Evolutionary conservation across 257 asterid genomes (phyloP), one percentile per base, ranked within the genome.

Genomic region (Penstemon newberryi): DNA sequence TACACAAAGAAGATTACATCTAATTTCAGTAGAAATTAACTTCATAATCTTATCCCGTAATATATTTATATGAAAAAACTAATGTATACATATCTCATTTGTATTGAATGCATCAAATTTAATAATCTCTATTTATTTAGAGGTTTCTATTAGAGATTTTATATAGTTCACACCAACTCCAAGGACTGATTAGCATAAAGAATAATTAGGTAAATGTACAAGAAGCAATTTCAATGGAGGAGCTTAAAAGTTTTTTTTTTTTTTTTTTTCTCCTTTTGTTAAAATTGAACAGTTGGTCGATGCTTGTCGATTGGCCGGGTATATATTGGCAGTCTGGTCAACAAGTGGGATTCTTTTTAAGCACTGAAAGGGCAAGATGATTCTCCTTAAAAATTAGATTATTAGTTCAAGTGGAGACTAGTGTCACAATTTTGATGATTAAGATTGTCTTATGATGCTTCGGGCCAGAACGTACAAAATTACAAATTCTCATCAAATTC

Each of bases 161-260:
- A 15, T 15, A 15, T 15, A 10, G 6, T 10, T 10, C 11, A 73
- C 73, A 70, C 58, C 58, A 53, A 53, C 58, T 53, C 0, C 38
- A 55, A 55, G 8, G 38, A 19, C n/a, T 40, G 39, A 59, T 37
- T 62, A 38, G 41, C 7, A 19, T 43, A 62, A 8, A 44, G 67
- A 62, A 45, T 62, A 18, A 42, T 62, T 19, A 62, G 54, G 39
- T 44, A 44, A 7, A 9, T 62, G 60, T 62, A 7, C 7, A 7
- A 3, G 40, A 44, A 62, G 67, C 67, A 62, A 6, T 44, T 13
- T 61, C 64, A 45, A 56, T 50, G 72, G 80, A 77, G 65, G 78
- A 75, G 66, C 68, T 77, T 61, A 55, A 78, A 73, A 75, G 57
- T 42, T 7, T 7, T 25, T 25, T 25, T 0, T 25, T 42, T 7